These are phyloP conservation scores for Scheffersomyces lignicola DNA, from an alignment of 1,139 yeast genomes.

Conservation along the genomic window DNA sequence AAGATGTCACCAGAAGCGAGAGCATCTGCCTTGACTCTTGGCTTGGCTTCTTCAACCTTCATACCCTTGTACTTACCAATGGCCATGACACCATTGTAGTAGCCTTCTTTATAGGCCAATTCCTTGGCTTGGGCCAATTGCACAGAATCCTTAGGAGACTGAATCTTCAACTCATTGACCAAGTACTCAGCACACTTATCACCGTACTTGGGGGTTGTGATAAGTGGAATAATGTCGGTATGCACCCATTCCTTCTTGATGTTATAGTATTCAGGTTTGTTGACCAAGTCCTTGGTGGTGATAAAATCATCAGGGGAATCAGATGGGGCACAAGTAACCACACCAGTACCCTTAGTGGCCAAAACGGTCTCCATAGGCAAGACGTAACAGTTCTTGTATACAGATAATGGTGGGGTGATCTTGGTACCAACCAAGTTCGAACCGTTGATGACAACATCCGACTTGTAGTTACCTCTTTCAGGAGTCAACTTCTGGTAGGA, in stretches of 20 bases:
- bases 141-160: conserved; percentile 89
- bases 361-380: conserved; percentile 97
- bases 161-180: conserved; percentile 85
- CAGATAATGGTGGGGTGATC: conserved; percentile 83
- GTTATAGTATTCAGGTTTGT: conserved; percentile 89
- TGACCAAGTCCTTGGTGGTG: conserved; percentile 77
- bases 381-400: conserved; percentile 69
- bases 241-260: conserved; percentile 87
- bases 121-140: conserved; percentile 93
- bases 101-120: conserved; percentile 94
- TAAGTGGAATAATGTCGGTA: conserved; percentile 69
- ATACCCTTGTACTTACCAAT: conserved; percentile 85
- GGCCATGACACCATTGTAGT: conserved; percentile 81
- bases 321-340: conserved; percentile 97
- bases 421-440: conserved; percentile 77
- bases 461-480: conserved; percentile 71
- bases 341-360: conserved; percentile 97
- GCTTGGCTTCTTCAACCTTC: conserved; percentile 88
- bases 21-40: conserved; percentile 80
- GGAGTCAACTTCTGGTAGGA: conserved; percentile 93
- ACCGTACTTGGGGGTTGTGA: conserved; percentile 84
- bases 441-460: conserved; percentile 67
- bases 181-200: conserved; percentile 83
- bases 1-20: conserved; percentile 79
- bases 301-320: conserved; percentile 97